Evolutionary conservation across 768 basidiomycete genomes (phyloP).

Genomic region (Russula brevipes): DNA sequence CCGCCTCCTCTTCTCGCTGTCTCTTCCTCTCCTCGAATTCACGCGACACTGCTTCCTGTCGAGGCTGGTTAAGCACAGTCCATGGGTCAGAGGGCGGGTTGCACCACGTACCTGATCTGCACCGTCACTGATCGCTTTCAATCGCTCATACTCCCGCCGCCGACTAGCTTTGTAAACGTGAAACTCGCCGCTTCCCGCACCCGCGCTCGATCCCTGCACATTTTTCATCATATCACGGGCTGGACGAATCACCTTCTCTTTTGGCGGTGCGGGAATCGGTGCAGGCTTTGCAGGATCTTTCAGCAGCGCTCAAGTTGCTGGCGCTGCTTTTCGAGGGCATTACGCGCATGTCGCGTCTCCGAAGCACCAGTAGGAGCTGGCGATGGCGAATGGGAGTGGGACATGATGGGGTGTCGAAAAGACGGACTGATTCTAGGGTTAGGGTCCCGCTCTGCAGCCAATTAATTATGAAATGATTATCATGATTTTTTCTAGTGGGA

Average conservation of each 20-base stretch:
- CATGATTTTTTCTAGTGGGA: not conserved
- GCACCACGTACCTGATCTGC: conserved; percentile 56
- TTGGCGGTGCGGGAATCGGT: conserved; percentile 71
- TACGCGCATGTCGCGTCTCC: conserved; percentile 42
- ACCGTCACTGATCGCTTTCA: conserved; percentile 86
- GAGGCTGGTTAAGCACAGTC: not conserved
- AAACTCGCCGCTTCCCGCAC: conserved; percentile 96
- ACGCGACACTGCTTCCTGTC: conserved; percentile 60
- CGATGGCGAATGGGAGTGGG: conserved; percentile 31
- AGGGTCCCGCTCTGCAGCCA: conserved; percentile 5
- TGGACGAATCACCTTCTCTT: conserved; percentile 75
- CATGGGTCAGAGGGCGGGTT: not conserved
- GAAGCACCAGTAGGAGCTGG: conserved; percentile 27
- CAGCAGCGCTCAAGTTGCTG: conserved; percentile 79
- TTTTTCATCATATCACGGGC: conserved; percentile 99
- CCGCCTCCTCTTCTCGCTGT: conserved; percentile 63
- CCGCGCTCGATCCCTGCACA: conserved; percentile 95
- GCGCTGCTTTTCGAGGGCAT: conserved; percentile 49
- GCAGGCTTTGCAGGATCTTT: conserved; percentile 85
- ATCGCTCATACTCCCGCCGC: conserved; percentile 89
- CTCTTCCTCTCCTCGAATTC: conserved; percentile 74
- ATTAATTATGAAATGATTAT: not conserved
- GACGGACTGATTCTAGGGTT: conserved; percentile 9
- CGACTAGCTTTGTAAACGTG: conserved; percentile 97
- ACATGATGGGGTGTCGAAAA: conserved; percentile 22